A percentile compares a stretch with the other conserved stretches of the same genome.
Conservation (phyloP, 805 yeast genomes). For the Metschnikowia similis region DNA sequence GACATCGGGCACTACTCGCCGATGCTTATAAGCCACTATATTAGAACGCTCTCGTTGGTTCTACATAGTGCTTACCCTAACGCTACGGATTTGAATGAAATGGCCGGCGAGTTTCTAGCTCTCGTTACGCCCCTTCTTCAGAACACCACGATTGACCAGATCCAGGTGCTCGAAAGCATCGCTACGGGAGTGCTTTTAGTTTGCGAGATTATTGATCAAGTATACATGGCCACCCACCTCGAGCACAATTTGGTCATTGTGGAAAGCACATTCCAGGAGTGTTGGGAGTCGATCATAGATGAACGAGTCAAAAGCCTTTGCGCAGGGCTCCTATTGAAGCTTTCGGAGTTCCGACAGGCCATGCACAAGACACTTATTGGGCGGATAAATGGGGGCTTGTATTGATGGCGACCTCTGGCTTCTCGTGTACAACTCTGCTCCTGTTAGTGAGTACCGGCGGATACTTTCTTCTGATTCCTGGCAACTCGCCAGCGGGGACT, state of each 20-base stretch:
- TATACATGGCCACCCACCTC: constrained; percentile 20
- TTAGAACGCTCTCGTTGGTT: constrained; percentile 55
- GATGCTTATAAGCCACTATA: constrained; percentile 52
- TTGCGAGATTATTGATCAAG: constrained; percentile 31
- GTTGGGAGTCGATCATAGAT: constrained; percentile 37
- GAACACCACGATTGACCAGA: constrained; percentile 21
- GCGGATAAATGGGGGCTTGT: constrained; percentile 22
- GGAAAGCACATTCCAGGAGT: constrained; percentile 24
- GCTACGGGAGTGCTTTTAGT: constrained; percentile 35
- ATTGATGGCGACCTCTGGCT: neutral
- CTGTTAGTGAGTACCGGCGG: constrained; percentile 1
- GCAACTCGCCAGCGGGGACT: neutral
- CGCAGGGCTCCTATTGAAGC: constrained; percentile 36
- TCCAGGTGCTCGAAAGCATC: constrained; percentile 35
- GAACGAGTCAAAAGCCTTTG: constrained; percentile 33
- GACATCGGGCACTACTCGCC: constrained; percentile 52
- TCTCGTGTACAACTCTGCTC: neutral
- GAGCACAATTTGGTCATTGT: constrained; percentile 15
- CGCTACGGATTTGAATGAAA: constrained; percentile 45
- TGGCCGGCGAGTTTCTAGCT: constrained; percentile 51
- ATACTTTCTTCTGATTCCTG: neutral
- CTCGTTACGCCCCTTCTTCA: constrained; percentile 27
- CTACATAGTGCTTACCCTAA: constrained; percentile 58
- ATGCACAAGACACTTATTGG: constrained; percentile 30
- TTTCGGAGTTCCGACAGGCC: constrained; percentile 19